Evolutionary conservation across 2,329 filamentous ascomycete genomes (phyloP), one percentile per base, ranked within the genome.

Genomic region (Sclerotinia nivalis): DNA sequence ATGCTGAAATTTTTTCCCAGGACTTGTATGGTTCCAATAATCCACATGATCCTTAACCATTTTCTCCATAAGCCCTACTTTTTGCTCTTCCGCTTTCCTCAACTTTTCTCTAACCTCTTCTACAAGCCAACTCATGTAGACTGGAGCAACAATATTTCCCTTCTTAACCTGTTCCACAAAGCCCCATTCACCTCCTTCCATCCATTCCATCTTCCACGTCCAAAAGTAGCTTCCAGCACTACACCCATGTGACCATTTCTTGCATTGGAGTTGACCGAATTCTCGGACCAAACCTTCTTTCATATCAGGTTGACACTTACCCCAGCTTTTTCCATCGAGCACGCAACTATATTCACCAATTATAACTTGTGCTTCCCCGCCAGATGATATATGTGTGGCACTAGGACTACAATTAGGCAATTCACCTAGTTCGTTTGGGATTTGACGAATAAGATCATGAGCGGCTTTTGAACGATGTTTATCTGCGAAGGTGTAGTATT

Each of bases 131-230:
- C 73, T 73, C 69, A 84, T 77, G 68, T 79, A 76, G 50, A 73
- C 67, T 49, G 85, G 81, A 1, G 82, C 73, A 0, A 76, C 73
- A 68, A 86, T 80, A 47, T 82, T 80, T 3, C 79, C 77, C 31
- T 80, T 81, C 31, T 84, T 82, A 12, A 80, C 82, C 78, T 86
- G 85, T 50, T 84, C 81, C 28, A 82, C 81, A 78, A 88, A 88
- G 0, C 86, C 86, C 87, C 87, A 88, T 76, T 87, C 86, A 18
- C 86, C 86, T 18, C 86, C 86, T n/a, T 83, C 82, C 82, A 86
- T 86, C 85, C 86, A 88, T 72, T 75, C 76, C 85, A 88, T 88
- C 68, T 86, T 86, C 75, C 81, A 85, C 0, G 86, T 88, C 87
- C 86, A 88, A 79, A 88, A 89, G 74, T 84, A 87, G 45, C 80